These are phyloP conservation scores for Mortierella sp. DNA, from an alignment of 371 early-diverging fungal species.

Conservation along the genomic window DNA sequence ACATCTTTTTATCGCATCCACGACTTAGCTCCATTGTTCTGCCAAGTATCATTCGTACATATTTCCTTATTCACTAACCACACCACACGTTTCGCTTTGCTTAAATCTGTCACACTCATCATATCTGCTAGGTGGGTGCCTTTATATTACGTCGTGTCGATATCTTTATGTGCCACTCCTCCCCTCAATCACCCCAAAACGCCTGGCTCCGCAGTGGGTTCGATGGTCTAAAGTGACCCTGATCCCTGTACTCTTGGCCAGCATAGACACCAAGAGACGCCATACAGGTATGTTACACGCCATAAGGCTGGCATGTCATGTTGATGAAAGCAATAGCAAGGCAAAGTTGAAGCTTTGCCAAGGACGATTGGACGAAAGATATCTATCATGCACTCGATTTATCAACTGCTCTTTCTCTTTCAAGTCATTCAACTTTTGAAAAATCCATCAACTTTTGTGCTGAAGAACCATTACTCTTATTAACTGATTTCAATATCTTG, in stretches of 20 bases:
- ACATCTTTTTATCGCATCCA: conserved; percentile 8
- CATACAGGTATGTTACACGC: conserved; percentile 41
- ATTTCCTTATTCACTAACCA: background rate
- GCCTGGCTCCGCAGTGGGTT: conserved; percentile 10
- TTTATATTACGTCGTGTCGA: background rate
- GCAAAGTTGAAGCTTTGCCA: no score
- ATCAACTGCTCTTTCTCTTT: no score
- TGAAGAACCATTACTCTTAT: conserved; percentile 2
- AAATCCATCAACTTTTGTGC: no score
- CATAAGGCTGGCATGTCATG: conserved; percentile 42
- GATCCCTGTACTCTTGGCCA: conserved; percentile 35
- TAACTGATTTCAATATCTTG: conserved; percentile 6
- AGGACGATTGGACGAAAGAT: no score
- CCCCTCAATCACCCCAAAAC: background rate
- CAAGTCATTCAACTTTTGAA: no score
- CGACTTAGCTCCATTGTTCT: background rate
- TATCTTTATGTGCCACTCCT: background rate
- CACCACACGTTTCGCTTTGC: background rate
- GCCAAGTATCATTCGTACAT: conserved; percentile 7
- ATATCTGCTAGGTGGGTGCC: conserved; percentile 1
- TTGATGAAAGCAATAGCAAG: no score
- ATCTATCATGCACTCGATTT: no score
- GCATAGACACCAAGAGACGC: conserved; percentile 34
- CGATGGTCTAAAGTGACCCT: conserved; percentile 7
- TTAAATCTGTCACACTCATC: background rate